phyloP scores from a whole-genome alignment of 352 stramenopile species.

The Hyaloperonospora arabidopsidis region DNA sequence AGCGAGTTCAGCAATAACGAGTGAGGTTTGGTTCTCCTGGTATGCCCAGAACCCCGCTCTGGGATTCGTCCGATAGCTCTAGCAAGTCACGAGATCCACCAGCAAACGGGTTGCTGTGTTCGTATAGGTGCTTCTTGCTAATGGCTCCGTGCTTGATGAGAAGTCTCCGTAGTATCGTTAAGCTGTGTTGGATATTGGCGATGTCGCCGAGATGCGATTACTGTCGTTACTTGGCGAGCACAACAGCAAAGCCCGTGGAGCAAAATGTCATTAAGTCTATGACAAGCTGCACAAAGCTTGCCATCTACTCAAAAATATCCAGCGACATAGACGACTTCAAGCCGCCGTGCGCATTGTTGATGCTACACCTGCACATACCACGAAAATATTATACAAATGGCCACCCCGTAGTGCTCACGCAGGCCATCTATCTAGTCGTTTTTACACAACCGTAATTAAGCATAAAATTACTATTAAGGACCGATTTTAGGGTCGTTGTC shows the following conservation, averaged over 20 bases:
- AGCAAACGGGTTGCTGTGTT: not conserved
- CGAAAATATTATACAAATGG: no score
- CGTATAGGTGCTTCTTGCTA: slow-evolving; percentile 2
- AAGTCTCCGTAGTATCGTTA: not conserved
- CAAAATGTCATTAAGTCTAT: slow-evolving; percentile 11
- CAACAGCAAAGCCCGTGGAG: slow-evolving; percentile 5
- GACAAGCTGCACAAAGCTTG: slow-evolving; percentile 3
- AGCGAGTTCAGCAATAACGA: slow-evolving; percentile 2
- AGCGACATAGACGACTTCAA: not conserved
- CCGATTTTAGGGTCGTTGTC: no score
- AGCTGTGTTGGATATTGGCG: not conserved
- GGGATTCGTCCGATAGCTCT: not conserved
- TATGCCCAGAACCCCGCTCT: slow-evolving; percentile 9
- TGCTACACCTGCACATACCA: no score
- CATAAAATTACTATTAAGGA: no score
- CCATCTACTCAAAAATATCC: not conserved
- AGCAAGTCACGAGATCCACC: slow-evolving; percentile 7
- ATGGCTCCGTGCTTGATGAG: not conserved
- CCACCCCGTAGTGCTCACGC: no score
- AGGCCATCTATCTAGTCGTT: no score
- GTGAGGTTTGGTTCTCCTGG: slow-evolving; percentile 9
- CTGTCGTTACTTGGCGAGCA: not conserved
- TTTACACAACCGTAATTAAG: no score
- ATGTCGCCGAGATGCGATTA: not conserved
- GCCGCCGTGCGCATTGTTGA: no score